A percentile compares a stretch with the other conserved stretches of the same genome.
These are phyloP conservation scores for Teunomyces kruisii DNA, from an alignment of 805 yeast genomes.

Conservation along the genomic window DNA sequence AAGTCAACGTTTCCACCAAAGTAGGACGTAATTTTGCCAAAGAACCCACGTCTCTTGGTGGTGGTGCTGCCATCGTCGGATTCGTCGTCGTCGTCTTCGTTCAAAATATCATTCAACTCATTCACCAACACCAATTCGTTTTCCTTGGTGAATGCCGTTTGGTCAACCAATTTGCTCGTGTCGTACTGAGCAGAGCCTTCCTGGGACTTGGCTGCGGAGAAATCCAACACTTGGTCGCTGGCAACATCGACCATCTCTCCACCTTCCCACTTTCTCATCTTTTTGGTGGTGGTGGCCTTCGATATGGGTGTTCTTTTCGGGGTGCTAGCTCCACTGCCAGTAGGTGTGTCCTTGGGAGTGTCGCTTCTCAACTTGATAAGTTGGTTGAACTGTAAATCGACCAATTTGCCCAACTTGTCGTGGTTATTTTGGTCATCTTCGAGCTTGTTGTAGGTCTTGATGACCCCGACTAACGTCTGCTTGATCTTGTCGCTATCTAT, in stretches of 20 bases:
- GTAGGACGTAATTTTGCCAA: conserved; percentile 35
- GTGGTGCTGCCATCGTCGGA: no score
- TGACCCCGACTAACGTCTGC: conserved; percentile 28
- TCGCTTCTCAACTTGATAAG: conserved; percentile 28
- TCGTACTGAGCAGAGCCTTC: conserved; percentile 6
- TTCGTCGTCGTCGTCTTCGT: conserved; percentile 31
- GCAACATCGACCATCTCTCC: conserved; percentile 35
- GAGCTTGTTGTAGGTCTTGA: conserved; percentile 32
- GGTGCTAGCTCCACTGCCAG: conserved; percentile 3
- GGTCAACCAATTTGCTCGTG: conserved; percentile 17
- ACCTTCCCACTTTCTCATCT: conserved; percentile 46
- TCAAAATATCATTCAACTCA: conserved; percentile 40
- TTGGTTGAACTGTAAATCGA: conserved; percentile 39
- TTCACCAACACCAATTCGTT: conserved; percentile 41
- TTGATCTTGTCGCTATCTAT: conserved; percentile 39
- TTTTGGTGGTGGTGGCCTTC: conserved; percentile 22
- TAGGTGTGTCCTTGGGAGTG: not conserved
- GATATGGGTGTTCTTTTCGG: conserved; percentile 9
- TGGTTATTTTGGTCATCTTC: conserved; percentile 24
- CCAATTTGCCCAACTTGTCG: conserved; percentile 30
- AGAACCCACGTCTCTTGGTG: conserved; percentile 22
- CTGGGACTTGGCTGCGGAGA: conserved; percentile 23
- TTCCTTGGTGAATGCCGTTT: conserved; percentile 35
- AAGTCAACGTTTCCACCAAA: conserved; percentile 48
- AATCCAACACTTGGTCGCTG: conserved; percentile 28